Conservation (phyloP, 2,329 filamentous ascomycete species). For the Neofusicoccum kwambonambiense region DNA sequence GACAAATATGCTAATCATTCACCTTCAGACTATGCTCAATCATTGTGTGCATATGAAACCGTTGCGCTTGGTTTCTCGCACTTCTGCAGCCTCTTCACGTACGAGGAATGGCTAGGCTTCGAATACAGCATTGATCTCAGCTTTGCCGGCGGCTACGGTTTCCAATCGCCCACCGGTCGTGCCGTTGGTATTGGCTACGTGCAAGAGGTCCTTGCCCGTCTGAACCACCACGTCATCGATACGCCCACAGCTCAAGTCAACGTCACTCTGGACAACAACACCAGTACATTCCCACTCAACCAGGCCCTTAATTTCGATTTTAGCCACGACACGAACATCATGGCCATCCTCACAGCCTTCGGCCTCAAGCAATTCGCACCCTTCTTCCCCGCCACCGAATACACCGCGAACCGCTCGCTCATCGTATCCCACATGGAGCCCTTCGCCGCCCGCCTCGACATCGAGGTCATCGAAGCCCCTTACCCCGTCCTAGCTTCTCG, state of each 20-base stretch:
- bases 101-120: constrained; percentile 70
- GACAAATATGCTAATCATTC: no score
- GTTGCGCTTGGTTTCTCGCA: constrained; percentile 72
- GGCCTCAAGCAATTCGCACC: constrained; percentile 68
- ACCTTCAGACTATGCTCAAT: constrained; percentile 62
- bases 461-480: constrained; percentile 70
- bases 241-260: constrained; percentile 52
- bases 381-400: constrained; percentile 51
- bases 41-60: constrained; percentile 74
- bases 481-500: constrained; percentile 54
- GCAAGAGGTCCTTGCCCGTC: constrained; percentile 68
- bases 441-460: constrained; percentile 70
- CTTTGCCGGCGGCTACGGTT: constrained; percentile 62
- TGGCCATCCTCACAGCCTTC: constrained; percentile 68
- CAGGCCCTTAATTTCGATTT: constrained; percentile 77
- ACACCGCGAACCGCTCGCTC: constrained; percentile 59
- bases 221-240: constrained; percentile 61
- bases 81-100: constrained; percentile 74
- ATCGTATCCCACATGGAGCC: constrained; percentile 67
- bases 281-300: constrained; percentile 68
- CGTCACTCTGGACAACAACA: constrained; percentile 67
- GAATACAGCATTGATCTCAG: constrained; percentile 68
- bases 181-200: constrained; percentile 69
- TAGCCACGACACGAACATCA: constrained; percentile 73
- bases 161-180: constrained; percentile 64